A percentile compares a stretch with the other conserved stretches of the same genome.
Evolutionary conservation across 2,329 filamentous ascomycete genomes (phyloP).

Genomic region (Pseudogymnoascus sp.): DNA sequence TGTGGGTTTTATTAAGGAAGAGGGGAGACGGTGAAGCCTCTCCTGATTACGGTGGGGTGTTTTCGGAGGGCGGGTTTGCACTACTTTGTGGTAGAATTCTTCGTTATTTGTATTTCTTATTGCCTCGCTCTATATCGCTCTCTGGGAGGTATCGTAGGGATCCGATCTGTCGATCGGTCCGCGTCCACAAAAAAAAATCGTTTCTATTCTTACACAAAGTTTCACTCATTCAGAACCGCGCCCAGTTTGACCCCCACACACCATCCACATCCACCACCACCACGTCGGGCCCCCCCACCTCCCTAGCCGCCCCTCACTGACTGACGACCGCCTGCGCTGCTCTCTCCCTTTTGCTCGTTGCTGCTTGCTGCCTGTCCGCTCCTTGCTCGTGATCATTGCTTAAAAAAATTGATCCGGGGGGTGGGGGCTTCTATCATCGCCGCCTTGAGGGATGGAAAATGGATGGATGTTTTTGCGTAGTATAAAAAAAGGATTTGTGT

Average conservation of each 20-base stretch:
- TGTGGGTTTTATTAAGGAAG: constrained; percentile 4
- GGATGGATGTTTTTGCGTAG: constrained; percentile 2
- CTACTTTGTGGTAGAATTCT: constrained; percentile 3
- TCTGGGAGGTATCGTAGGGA: neutral
- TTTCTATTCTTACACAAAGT: constrained; percentile 9
- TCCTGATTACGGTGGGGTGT: neutral
- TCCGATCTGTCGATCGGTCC: constrained; percentile 3
- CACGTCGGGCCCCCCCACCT: constrained; percentile 2
- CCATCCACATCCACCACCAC: neutral
- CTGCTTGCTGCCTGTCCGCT: neutral
- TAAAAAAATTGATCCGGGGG: neutral
- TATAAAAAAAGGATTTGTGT: neutral
- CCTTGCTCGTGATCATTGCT: neutral
- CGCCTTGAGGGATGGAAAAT: constrained; percentile 7
- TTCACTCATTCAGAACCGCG: constrained; percentile 5
- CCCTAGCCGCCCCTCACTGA: neutral
- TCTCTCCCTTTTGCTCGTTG: neutral
- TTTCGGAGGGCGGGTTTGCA: neutral
- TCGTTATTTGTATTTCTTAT: constrained; percentile 6
- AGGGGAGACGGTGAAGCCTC: neutral
- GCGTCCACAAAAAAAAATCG: neutral
- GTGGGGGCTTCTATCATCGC: constrained; percentile 5
- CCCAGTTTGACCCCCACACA: neutral
- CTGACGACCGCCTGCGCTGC: neutral
- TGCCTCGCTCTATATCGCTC: constrained; percentile 7